Evolutionary conservation across 2,329 filamentous ascomycete genomes (phyloP), one percentile per base, ranked within the genome.

Genomic region (Colletotrichum gigasporum): DNA sequence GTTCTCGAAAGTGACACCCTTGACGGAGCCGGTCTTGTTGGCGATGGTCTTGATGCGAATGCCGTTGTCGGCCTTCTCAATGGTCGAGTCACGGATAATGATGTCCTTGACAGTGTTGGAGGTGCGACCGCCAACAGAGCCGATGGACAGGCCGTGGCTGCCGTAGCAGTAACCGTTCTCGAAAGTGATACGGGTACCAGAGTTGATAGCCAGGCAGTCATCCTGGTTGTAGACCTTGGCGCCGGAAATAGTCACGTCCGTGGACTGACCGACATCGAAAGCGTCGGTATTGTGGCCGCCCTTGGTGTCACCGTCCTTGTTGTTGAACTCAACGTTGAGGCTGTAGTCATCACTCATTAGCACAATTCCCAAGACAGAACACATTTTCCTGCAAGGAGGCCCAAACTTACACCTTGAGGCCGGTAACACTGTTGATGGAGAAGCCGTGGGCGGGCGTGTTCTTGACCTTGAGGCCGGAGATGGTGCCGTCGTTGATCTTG

Each of bases 201-300:
- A 86, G 76, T 87, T 89, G 66, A 86, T 73, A 28, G 86, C 85
- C 7, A 89, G 76, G 68, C 86, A 89, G 70, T 89, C 86, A 59
- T 89, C 87, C 74, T 89, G 87, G 77, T 89, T 89, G 71, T 85
- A 81, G 53, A 89, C 79, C 30, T 78, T 80, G 34, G 84, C 83
- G 39, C 81, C 81, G 26, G 76, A 78, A 65, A 89, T 87, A 61
- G 76, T 80, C 14, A 88, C 77, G 53, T 79, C 78, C n/a, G 71
- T 77, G 32, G 80, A 85, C 30, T 72, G 75, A 45, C 83, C 82
- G 48, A 89, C 79, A 63, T 88, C 84, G 69, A 88, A 89, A 2
- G 80, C 86, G 69, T 88, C 86, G 1, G 85, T 88, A 78, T 89
- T 89, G 69, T 84, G 75, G 11, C 74, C 77, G n/a, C 72, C 72